Conservation (phyloP, 2,329 filamentous ascomycete genomes). For the Penicillium sp. region DNA sequence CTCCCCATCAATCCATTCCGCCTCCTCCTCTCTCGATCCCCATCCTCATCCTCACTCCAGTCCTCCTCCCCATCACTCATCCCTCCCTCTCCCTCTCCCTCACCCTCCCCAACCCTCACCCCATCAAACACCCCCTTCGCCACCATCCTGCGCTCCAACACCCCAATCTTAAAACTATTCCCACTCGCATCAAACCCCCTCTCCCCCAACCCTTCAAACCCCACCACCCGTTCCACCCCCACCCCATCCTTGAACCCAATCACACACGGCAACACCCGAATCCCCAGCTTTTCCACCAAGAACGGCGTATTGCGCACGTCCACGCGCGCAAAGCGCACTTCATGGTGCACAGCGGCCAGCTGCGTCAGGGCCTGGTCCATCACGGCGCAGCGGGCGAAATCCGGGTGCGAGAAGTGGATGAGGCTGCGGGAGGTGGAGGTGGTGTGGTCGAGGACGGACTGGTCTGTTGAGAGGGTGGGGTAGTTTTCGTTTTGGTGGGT, state of each 20-base stretch:
- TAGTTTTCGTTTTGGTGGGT: conserved; percentile 25
- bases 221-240: conserved; percentile 40
- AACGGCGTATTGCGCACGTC: conserved; percentile 45
- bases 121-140: conserved; percentile 34
- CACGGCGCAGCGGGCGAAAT: conserved; percentile 56
- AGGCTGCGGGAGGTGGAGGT: conserved; percentile 53
- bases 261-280: conserved; percentile 44
- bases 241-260: conserved; percentile 45
- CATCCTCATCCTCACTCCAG: conserved; percentile 21
- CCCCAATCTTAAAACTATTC: conserved; percentile 35
- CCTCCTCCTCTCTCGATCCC: conserved; percentile 5
- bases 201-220: conserved; percentile 43
- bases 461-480: conserved; percentile 46
- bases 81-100: conserved; percentile 23
- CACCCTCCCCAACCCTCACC: conserved; percentile 28
- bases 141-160: conserved; percentile 40
- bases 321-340: conserved; percentile 41
- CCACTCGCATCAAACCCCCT: conserved; percentile 35
- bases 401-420: conserved; percentile 59
- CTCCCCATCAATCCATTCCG: conserved; percentile 2
- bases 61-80: conserved; percentile 19
- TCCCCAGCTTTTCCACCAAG: conserved; percentile 42
- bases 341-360: conserved; percentile 35
- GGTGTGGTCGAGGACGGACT: conserved; percentile 54
- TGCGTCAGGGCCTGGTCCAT: conserved; percentile 56